A percentile compares a stretch with the other conserved stretches of the same genome.
Conservation (phyloP, 495 filamentous ascomycete species). For the Daldinia loculata region DNA sequence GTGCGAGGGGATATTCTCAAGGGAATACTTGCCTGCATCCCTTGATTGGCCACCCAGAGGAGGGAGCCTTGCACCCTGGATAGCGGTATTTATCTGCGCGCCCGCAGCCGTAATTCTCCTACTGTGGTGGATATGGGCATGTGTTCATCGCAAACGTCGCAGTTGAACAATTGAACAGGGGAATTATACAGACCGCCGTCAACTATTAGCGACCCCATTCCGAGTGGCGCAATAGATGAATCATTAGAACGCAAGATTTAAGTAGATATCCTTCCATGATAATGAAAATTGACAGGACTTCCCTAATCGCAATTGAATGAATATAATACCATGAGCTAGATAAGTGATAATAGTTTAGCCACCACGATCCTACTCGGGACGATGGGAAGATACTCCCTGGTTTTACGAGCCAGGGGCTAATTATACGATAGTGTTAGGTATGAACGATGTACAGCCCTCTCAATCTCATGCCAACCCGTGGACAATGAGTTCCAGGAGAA, state of each 20-base stretch:
- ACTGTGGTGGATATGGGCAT: constrained; percentile 17
- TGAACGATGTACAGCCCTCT: neutral
- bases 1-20: neutral
- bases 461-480: constrained; percentile 4
- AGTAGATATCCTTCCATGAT: too few species aligned
- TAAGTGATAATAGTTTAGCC: neutral
- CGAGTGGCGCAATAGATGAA: too few species aligned
- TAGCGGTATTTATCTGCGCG: constrained; percentile 19
- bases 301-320: neutral
- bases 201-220: neutral
- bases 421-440: too few species aligned
- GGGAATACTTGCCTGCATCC: neutral
- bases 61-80: constrained; percentile 26
- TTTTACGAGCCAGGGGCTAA: too few species aligned
- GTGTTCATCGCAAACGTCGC: neutral
- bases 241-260: too few species aligned
- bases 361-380: too few species aligned
- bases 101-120: constrained; percentile 2
- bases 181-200: neutral
- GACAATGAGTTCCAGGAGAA: neutral
- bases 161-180: neutral
- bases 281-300: neutral
- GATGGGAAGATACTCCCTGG: too few species aligned
- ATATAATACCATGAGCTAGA: neutral
- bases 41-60: constrained; percentile 28